Base-by-base conservation (phyloP, 768 basidiomycete species). In the Suillus discolor region DNA sequence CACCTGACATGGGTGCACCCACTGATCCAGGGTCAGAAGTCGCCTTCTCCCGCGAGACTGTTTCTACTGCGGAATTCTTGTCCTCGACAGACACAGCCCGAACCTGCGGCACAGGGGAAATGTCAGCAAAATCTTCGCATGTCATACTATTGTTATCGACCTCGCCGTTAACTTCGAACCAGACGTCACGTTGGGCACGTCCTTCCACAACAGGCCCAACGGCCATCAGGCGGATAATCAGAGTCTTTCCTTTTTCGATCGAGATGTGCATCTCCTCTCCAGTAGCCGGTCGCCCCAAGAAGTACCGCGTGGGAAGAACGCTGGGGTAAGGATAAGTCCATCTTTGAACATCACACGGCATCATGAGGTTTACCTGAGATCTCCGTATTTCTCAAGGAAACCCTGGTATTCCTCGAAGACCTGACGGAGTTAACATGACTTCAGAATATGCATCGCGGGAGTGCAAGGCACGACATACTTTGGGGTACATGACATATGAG, bases 101-200 rank as follows among this genome's bases (percentile, higher is more conserved):
- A 70, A 96, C 87, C 93, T 96, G 68, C 23, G 72, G 68, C 59
- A 69, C 57, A 62, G 55, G 53, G 64, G 59, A 62, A 42, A 55
- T 49, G 38, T 71, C 62, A 73, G 63, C 62, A 71, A 59, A 65
- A 67, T 44, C 68, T 71, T 69, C 61, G 47, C 57, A 54, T 47
- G 34, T 41, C 67, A 66, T 47, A 53, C 64, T 41, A 36, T 59
- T 62, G 62, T 61, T 62, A 65, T 80, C 74, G 74, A 92, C 93
- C 84, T 97, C 94, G 79, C 96, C 96, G 72, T 97, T 97, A 66
- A 97, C 92, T 83, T 99, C 97, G 75, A 98, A 97, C 93, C 97
- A 97, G 66, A 97, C 94, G 76, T 99, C 96, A 72, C 97, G 89
- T 73, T 94, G 92, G 28, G 96, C 94, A 71, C 88, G 91, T 44